These are phyloP conservation scores for Metschnikowia santaceciliae DNA, from an alignment of 805 yeast genomes.

Conservation along the genomic window DNA sequence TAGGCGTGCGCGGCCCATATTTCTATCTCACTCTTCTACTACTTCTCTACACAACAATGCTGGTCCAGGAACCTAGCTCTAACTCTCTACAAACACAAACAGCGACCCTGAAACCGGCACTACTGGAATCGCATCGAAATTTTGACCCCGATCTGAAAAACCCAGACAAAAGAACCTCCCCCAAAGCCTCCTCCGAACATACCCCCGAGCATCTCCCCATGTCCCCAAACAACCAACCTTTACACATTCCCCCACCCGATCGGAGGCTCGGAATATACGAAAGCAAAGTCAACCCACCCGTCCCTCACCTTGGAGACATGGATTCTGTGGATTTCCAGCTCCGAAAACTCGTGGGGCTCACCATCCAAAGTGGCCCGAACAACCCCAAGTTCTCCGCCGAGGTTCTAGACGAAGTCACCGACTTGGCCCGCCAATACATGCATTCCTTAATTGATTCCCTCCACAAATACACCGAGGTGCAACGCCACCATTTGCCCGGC, in stretches of 20 bases:
- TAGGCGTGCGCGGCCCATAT: neutral
- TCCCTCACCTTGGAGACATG: neutral
- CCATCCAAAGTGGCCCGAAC: slow-evolving; percentile 18
- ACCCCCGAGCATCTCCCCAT: neutral
- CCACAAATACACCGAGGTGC: slow-evolving; percentile 52
- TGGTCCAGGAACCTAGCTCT: slow-evolving; percentile 1
- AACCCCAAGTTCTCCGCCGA: slow-evolving; percentile 23
- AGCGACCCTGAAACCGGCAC: neutral
- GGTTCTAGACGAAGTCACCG: slow-evolving; percentile 27
- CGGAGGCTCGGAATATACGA: slow-evolving; percentile 9
- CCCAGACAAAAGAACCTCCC: neutral
- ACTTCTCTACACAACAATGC: slow-evolving; percentile 1
- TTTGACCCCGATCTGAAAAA: neutral
- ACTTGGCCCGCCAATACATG: slow-evolving; percentile 29
- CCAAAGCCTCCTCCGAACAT: neutral
- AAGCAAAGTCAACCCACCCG: slow-evolving; percentile 5
- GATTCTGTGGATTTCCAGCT: slow-evolving; percentile 27
- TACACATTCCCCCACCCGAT: slow-evolving; percentile 9
- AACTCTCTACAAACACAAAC: neutral
- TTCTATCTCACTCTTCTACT: neutral
- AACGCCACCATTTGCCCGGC: slow-evolving; percentile 56
- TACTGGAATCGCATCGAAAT: neutral
- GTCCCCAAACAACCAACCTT: neutral
- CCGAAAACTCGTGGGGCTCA: slow-evolving; percentile 25
- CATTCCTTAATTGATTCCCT: slow-evolving; percentile 37